phyloP scores from a whole-genome alignment of 2,329 filamentous ascomycete genomes.

The Metarhizium brunneum region DNA sequence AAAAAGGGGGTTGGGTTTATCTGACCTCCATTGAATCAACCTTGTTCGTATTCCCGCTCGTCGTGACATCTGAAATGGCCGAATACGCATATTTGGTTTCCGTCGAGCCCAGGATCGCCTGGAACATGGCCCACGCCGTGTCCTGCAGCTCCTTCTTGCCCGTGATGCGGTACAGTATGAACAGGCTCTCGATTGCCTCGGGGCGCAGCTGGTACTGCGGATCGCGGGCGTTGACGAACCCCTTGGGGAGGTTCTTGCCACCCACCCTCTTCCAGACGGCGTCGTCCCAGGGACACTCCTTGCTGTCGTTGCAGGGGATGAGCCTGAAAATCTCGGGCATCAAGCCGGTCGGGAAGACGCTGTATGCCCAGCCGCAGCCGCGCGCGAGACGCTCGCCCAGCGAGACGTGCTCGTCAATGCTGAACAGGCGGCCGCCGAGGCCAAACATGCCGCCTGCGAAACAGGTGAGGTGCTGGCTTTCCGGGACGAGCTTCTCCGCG shows the following conservation, averaged over 20 bases:
- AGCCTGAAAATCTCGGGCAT: slow-evolving; percentile 44
- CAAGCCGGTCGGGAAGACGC: slow-evolving; percentile 46
- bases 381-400: slow-evolving; percentile 53
- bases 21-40: slow-evolving; percentile 52
- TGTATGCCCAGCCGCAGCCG: slow-evolving; percentile 62
- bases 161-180: slow-evolving; percentile 42
- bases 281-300: slow-evolving; percentile 25
- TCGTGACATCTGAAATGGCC: slow-evolving; percentile 33
- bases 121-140: slow-evolving; percentile 44
- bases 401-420: slow-evolving; percentile 48
- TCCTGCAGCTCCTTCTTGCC: slow-evolving; percentile 33
- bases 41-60: slow-evolving; percentile 21
- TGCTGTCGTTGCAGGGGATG: slow-evolving; percentile 24
- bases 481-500: slow-evolving; percentile 18
- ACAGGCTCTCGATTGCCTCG: slow-evolving; percentile 43
- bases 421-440: slow-evolving; percentile 54
- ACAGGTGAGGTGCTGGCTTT: slow-evolving; percentile 18
- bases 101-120: slow-evolving; percentile 35
- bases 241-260: slow-evolving; percentile 32
- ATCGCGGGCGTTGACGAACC: slow-evolving; percentile 51
- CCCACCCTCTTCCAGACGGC: slow-evolving; percentile 23
- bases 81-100: slow-evolving; percentile 38
- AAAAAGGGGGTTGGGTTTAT: neutral
- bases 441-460: slow-evolving; percentile 64
- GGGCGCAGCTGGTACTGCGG: slow-evolving; percentile 42